Base-by-base conservation (phyloP, 2,329 filamentous ascomycete genomes). In the Aspergillus awamori region DNA sequence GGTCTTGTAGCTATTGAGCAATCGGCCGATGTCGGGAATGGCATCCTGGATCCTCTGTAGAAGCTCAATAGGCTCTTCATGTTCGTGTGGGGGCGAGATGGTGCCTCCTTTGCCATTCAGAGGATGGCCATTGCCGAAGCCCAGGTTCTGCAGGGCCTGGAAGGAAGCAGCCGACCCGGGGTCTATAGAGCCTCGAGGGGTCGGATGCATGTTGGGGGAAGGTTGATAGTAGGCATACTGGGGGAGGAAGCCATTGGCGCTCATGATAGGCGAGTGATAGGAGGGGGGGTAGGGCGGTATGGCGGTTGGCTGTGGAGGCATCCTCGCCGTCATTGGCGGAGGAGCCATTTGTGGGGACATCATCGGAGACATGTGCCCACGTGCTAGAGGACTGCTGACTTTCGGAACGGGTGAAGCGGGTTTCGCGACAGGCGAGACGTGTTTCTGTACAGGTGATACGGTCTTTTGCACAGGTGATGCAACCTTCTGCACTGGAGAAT, bases 1-100 rank as follows among this genome's bases (percentile, higher is more conserved):
- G 58, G 81, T 80, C 63, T 81, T 82, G 71, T 83, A 84, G 51
- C 79, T 79, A 59, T 73, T 69, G 30, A 79, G 70, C 53, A 80
- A 70, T 51, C 76, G 75, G 60, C 76, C 78, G 61, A 82, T 75
- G 57, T 82, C 80, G 1, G 80, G 80, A 60, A 82, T 77, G 10
- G 79, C 79, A 52, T 73, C 77, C 63, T 81, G 77, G 45, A 82
- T 79, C 26, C 80, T 75, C 52, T 77, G 69, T 5, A 81, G 70
- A 59, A 81, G 74, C 55, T 78, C 72, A 49, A 77, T 65, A 11
- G 75, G 73, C 53, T 79, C 77, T 5, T 69, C 66, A 17, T 76
- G 69, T 15, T 75, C 73, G 5, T 45, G 41, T 10, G 71, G 69
- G 5, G 70, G 70, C 10, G 73, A 69, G 8, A 70, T 67, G 6